Conservation (phyloP, 176 grass and related monocot genomes). For the Phragmites australis region DNA sequence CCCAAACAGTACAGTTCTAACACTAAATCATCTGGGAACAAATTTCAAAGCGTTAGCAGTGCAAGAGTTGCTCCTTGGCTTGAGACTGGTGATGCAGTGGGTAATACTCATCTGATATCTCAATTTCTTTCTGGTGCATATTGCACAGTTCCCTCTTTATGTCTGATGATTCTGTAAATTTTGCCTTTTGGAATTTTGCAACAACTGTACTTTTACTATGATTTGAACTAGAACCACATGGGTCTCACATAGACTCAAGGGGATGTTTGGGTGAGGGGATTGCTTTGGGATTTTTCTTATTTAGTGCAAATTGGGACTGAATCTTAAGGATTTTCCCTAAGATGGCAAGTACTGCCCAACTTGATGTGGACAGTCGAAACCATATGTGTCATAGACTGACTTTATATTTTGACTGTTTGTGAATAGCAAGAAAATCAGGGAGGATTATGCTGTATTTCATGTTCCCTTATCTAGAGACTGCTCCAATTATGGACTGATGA, state of each 20-base stretch:
- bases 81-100: slow-evolving; percentile 92
- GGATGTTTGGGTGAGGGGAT: not conserved
- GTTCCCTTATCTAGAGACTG: not conserved
- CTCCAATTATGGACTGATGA: slow-evolving; percentile 15
- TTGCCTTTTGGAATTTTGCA: not conserved
- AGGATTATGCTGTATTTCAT: not conserved
- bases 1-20: slow-evolving; percentile 56
- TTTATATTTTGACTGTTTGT: not conserved
- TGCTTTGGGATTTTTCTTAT: not conserved
- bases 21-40: slow-evolving; percentile 71
- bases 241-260: not conserved
- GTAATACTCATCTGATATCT: slow-evolving; percentile 58
- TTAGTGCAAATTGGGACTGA: not conserved
- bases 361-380: not conserved
- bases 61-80: slow-evolving; percentile 75
- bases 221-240: not conserved
- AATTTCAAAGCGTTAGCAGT: slow-evolving; percentile 56
- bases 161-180: slow-evolving; percentile 7
- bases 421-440: not conserved
- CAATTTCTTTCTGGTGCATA: not conserved
- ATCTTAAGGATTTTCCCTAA: not conserved
- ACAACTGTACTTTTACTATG: not conserved
- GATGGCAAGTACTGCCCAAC: not conserved
- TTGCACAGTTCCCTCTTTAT: not conserved
- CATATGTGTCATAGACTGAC: not conserved